These are phyloP conservation scores for Nicotiana undulata DNA, from an alignment of 257 asterid species.

Conservation along the genomic window DNA sequence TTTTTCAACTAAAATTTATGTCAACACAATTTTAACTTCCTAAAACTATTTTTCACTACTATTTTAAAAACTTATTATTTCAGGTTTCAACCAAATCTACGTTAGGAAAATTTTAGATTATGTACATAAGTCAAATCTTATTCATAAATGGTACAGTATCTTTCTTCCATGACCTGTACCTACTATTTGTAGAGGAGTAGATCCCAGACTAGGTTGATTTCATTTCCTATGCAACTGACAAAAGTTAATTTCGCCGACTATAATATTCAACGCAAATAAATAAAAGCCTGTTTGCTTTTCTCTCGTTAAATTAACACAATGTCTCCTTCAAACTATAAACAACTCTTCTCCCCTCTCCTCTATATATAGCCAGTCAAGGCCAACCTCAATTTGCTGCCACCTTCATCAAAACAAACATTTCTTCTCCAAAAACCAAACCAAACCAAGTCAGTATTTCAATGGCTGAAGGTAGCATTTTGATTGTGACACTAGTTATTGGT, in stretches of 20 bases:
- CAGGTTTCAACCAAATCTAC: no score
- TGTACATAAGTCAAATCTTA: background rate
- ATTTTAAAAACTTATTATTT: no score
- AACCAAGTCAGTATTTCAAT: background rate
- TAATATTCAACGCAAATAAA: constrained; percentile 5
- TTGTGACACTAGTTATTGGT: constrained; percentile 6
- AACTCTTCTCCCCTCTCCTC: background rate
- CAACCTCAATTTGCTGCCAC: constrained; percentile 16
- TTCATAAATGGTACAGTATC: constrained; percentile 14
- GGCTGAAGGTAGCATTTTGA: constrained; percentile 12
- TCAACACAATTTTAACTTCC: no score
- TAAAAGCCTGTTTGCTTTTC: constrained; percentile 12
- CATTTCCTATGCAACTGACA: constrained; percentile 27
- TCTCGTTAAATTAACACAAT: background rate
- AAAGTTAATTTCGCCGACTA: constrained; percentile 19
- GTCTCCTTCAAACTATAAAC: background rate
- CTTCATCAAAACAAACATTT: constrained; percentile 2
- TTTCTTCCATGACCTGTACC: constrained; percentile 8
- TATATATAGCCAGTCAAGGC: constrained; percentile 22
- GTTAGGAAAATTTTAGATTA: no score
- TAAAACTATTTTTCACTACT: no score
- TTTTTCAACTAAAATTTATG: no score
- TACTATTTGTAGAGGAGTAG: constrained; percentile 15
- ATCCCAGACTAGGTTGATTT: constrained; percentile 33
- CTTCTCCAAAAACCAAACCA: background rate